Conservation (phyloP, 1,284 basidiomycete genomes). For the Cutaneotrichosporon sp. region DNA sequence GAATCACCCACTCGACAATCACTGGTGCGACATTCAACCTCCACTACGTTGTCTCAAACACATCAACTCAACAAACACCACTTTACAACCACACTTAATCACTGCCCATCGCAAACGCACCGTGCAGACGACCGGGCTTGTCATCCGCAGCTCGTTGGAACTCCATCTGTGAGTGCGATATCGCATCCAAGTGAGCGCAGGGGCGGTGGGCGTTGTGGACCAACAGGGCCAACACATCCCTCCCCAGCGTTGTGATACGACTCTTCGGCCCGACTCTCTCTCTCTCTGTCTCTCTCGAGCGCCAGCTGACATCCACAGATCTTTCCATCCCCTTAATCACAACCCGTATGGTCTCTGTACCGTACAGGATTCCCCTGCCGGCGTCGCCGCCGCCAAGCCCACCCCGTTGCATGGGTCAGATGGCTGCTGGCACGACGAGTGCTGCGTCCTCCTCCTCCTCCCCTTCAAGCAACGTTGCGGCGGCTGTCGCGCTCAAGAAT, state of each 20-base stretch:
- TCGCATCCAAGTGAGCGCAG: background rate
- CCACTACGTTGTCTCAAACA: background rate
- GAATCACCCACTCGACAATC: background rate
- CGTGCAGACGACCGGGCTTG: constrained; percentile 10
- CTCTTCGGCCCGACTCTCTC: background rate
- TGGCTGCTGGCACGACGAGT: constrained; percentile 3
- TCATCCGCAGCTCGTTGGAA: constrained; percentile 1
- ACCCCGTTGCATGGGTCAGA: constrained; percentile 12
- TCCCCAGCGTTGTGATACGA: background rate
- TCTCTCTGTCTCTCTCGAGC: background rate
- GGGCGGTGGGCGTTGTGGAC: background rate
- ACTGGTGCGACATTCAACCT: background rate
- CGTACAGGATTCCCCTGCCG: constrained; percentile 21
- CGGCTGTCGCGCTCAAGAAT: background rate
- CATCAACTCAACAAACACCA: background rate
- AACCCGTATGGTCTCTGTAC: constrained; percentile 20
- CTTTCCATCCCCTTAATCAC: background rate
- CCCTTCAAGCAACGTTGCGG: constrained; percentile 3
- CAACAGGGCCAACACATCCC: background rate
- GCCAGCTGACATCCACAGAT: background rate
- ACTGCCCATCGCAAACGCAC: constrained; percentile 3
- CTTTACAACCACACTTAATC: background rate
- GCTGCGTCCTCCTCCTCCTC: background rate
- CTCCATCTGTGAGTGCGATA: background rate
- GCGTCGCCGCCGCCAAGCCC: constrained; percentile 26